A percentile compares a stretch with the other conserved stretches of the same genome.
phyloP scores from a whole-genome alignment of 345 rosid genomes.

The Gossypium anomalum region DNA sequence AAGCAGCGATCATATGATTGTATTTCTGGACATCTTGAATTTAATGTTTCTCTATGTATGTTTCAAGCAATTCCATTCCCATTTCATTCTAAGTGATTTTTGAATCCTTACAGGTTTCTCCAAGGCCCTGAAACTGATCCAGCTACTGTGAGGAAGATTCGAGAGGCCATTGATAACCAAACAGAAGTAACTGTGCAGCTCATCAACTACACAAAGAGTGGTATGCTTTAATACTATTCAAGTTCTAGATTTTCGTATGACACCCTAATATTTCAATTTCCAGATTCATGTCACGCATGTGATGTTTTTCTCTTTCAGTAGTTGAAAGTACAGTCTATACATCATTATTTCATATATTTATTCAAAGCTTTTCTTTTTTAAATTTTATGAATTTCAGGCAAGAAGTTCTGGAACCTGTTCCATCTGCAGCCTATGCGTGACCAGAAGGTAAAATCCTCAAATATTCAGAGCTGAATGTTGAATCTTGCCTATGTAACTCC shows the following conservation, averaged over 20 bases:
- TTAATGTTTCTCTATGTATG: too few species aligned
- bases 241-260: background rate
- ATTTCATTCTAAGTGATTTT: background rate
- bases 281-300: background rate
- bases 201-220: constrained; percentile 89
- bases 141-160: constrained; percentile 75
- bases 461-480: background rate
- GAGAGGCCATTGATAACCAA: constrained; percentile 87
- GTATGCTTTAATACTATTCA: constrained; percentile 32
- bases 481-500: background rate
- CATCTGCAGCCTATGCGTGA: constrained; percentile 99
- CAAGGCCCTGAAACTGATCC: constrained; percentile 99
- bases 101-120: constrained; percentile 50
- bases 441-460: constrained; percentile 59
- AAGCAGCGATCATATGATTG: background rate
- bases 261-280: background rate
- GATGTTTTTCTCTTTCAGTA: background rate
- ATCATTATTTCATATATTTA: background rate
- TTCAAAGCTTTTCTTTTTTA: background rate
- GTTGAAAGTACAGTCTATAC: too few species aligned
- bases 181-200: constrained; percentile 89
- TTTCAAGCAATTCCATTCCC: background rate
- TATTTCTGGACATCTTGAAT: too few species aligned
- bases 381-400: constrained; percentile 44
- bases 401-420: constrained; percentile 96